Evolutionary conservation across 495 filamentous ascomycete species (phyloP).

Genomic region (Penicillium psychrofluorescens): DNA sequence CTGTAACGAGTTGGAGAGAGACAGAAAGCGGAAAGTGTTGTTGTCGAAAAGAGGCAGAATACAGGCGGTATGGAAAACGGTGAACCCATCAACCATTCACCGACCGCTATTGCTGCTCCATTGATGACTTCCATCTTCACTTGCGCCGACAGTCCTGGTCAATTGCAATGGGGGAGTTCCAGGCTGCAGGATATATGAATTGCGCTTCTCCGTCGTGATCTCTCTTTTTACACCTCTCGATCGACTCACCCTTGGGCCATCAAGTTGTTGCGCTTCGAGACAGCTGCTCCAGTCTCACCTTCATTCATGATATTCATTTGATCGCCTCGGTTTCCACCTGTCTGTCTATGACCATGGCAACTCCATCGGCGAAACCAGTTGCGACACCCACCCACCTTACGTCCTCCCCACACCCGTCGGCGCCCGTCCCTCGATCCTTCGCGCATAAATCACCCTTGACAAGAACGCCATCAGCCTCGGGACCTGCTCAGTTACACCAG

Average conservation of each 20-base stretch:
- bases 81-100: background rate
- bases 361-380: constrained; percentile 38
- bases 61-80: constrained; percentile 13
- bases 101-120: background rate
- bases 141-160: too few relatives aligned
- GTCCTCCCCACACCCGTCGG: constrained; percentile 36
- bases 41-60: constrained; percentile 1
- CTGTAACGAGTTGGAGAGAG: too few relatives aligned
- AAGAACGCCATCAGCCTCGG: constrained; percentile 35
- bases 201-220: too few relatives aligned
- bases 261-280: too few relatives aligned
- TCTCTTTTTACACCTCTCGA: too few relatives aligned
- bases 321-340: background rate
- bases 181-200: too few relatives aligned
- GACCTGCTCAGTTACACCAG: constrained; percentile 21
- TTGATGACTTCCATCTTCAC: background rate
- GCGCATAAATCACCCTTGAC: constrained; percentile 40
- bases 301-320: background rate
- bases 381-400: constrained; percentile 41
- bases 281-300: too few relatives aligned
- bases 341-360: constrained; percentile 26
- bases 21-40: too few relatives aligned
- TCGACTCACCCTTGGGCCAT: too few relatives aligned
- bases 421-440: constrained; percentile 31
- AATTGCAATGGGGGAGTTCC: too few relatives aligned